Evolutionary conservation across 129 eudicot genomes (phyloP), one percentile per base, ranked within the genome.

Genomic region (Chrysanthemum seticuspe): DNA sequence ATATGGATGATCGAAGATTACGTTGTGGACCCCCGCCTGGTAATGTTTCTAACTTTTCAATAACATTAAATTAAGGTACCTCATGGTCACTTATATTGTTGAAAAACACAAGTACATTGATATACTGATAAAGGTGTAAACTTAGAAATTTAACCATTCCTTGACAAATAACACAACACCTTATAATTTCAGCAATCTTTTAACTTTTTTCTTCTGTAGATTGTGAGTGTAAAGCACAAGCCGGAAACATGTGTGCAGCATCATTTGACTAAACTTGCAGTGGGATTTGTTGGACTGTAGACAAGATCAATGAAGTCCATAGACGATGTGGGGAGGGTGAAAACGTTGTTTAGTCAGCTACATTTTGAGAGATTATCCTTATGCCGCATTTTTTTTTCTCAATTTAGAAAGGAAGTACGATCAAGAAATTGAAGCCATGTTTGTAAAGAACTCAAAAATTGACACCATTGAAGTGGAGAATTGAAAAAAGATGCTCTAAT

Each of bases 191-290:
- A 44, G 44, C 31, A 2, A 57, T 27, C 0, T 45, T 16, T 52
- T 18, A 60, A 47, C 21, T 21, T 21, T 21, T 21, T 21, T 21
- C 49, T 3, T 65, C 7, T 47, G 27, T 81, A 85, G 94, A 90
- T 78, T 90, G 97, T 55, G 97, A 90, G 67, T 90, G 97, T 94
- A 90, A 87, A 78, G 97, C 94, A 12, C 97, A 90, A 66, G 97
- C 97, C 0, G 97, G 94, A 29, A 90, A 90, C 75, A n/a, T n/a
- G n/a, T 90, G 97, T 54, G 94, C 87, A 58, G 97, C 97, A 49
- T 90, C 97, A 23, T 90, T 87, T 13, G 94, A 90, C 77, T 90
- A 94, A 94, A 85, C 81, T 34, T 90, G 97, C 56, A 84, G 91
- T 40, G 97, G 97, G 27, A 90, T 90, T 23, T 90, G 97, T 78